Conservation (phyloP, 805 yeast species). For the Saccharomycopsis oosterbeekiorum region DNA sequence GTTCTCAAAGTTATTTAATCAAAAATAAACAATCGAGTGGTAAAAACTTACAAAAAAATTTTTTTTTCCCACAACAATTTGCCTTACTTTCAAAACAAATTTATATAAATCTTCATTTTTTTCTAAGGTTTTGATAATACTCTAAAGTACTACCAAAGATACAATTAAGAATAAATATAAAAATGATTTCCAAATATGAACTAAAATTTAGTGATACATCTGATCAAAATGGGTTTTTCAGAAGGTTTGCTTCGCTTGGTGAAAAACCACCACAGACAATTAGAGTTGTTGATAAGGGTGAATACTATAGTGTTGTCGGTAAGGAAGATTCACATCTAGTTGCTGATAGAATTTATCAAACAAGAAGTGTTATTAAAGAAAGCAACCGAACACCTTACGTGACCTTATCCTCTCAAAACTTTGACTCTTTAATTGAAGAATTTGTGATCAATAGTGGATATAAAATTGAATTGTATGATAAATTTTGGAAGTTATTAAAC, state of each 20-base stretch:
- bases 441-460: constrained; percentile 62
- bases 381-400: constrained; percentile 48
- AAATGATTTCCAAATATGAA: constrained; percentile 37
- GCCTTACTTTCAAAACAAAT: no score
- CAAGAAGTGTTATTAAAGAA: constrained; percentile 69
- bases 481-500: constrained; percentile 45
- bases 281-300: constrained; percentile 73
- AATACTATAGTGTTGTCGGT: constrained; percentile 66
- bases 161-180: background rate
- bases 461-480: constrained; percentile 74
- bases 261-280: constrained; percentile 41
- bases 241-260: constrained; percentile 36
- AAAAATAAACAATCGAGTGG: background rate
- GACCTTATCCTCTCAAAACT: constrained; percentile 68
- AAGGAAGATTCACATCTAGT: constrained; percentile 69
- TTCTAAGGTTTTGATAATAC: background rate
- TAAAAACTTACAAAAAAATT: background rate
- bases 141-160: background rate
- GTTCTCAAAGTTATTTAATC: no score
- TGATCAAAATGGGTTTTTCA: constrained; percentile 40
- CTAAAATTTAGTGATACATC: constrained; percentile 45
- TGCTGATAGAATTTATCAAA: constrained; percentile 77
- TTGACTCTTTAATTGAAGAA: constrained; percentile 51
- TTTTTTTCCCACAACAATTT: no score
- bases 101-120: no score